A percentile compares a stretch with the other conserved stretches of the same genome.
Evolutionary conservation across 2,329 filamentous ascomycete genomes (phyloP).

Genomic region (Botrytis galanthina): DNA sequence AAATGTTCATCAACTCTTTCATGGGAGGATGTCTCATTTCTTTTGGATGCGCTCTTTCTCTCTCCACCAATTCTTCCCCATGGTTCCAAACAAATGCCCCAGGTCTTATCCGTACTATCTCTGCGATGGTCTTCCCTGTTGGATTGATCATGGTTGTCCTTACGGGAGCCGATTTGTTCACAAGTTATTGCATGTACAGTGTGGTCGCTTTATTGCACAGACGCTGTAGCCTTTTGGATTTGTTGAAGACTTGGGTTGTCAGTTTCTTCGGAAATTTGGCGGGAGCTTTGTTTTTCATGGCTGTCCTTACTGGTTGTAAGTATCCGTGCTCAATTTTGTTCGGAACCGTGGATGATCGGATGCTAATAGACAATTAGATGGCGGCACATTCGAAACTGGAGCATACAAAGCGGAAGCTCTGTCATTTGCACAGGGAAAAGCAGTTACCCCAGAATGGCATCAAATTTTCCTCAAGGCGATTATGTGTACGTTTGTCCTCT

Average conservation of each 20-base stretch:
- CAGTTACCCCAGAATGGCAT: slow-evolving; percentile 48
- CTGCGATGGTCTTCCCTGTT: slow-evolving; percentile 49
- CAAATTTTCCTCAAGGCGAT: slow-evolving; percentile 55
- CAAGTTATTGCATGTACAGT: slow-evolving; percentile 43
- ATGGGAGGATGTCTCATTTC: slow-evolving; percentile 52
- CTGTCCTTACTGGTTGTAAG: slow-evolving; percentile 49
- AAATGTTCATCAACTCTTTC: slow-evolving; percentile 51
- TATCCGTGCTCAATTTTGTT: slow-evolving; percentile 15
- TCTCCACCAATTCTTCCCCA: slow-evolving; percentile 47
- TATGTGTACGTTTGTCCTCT: slow-evolving; percentile 41
- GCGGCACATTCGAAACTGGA: slow-evolving; percentile 45
- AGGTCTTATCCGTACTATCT: slow-evolving; percentile 47
- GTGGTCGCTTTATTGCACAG: slow-evolving; percentile 46
- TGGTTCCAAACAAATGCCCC: slow-evolving; percentile 51
- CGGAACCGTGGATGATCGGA: not conserved
- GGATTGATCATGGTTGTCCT: slow-evolving; percentile 50
- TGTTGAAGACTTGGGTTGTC: slow-evolving; percentile 43
- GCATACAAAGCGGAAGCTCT: slow-evolving; percentile 47
- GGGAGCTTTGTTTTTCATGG: slow-evolving; percentile 48
- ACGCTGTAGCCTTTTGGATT: slow-evolving; percentile 39
- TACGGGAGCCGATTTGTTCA: slow-evolving; percentile 50
- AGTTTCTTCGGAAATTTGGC: slow-evolving; percentile 51
- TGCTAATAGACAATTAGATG: slow-evolving; percentile 39
- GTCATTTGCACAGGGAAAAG: slow-evolving; percentile 49
- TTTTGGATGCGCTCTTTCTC: slow-evolving; percentile 49